phyloP scores from a whole-genome alignment of 345 rosid species.

The Cardiospermum halicacabum region DNA sequence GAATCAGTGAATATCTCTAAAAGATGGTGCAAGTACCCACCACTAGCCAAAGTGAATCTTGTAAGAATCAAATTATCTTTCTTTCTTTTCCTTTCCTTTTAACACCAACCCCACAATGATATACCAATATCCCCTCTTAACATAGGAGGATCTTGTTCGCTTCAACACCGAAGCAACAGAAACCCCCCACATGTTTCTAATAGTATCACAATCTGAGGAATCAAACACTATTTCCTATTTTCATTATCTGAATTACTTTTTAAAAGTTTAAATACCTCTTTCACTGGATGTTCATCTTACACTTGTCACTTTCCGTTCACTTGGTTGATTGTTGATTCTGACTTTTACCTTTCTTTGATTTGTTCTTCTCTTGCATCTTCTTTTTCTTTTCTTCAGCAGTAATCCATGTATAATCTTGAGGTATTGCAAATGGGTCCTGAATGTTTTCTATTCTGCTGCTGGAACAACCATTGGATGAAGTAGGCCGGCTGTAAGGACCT shows the following conservation, averaged over 20 bases:
- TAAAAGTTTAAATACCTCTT: conserved; percentile 21
- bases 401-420: conserved; percentile 72
- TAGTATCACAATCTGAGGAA: conserved; percentile 22
- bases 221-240: conserved; percentile 26
- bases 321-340: conserved; percentile 43
- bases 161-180: conserved; percentile 9
- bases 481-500: conserved; percentile 60
- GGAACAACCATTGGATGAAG: conserved; percentile 37
- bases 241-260: conserved; percentile 17
- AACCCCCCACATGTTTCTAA: conserved; percentile 6
- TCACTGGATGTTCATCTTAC: conserved; percentile 19
- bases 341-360: conserved; percentile 55
- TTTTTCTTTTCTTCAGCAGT: conserved; percentile 78
- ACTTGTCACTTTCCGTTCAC: background rate
- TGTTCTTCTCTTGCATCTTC: conserved; percentile 90
- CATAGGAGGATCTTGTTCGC: conserved; percentile 15
- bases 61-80: conserved; percentile 21
- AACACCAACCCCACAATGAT: conserved; percentile 25
- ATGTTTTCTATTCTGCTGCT: conserved; percentile 52
- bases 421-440: conserved; percentile 80
- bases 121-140: conserved; percentile 23
- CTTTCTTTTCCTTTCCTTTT: background rate
- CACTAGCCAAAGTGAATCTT: conserved; percentile 18
- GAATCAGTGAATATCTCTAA: conserved; percentile 23
- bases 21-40: conserved; percentile 16